Percentiles rank a stretch among this genome's conserved stretches.
Conservation (phyloP, 306 rosid species). For the Calophaca sinica region DNA sequence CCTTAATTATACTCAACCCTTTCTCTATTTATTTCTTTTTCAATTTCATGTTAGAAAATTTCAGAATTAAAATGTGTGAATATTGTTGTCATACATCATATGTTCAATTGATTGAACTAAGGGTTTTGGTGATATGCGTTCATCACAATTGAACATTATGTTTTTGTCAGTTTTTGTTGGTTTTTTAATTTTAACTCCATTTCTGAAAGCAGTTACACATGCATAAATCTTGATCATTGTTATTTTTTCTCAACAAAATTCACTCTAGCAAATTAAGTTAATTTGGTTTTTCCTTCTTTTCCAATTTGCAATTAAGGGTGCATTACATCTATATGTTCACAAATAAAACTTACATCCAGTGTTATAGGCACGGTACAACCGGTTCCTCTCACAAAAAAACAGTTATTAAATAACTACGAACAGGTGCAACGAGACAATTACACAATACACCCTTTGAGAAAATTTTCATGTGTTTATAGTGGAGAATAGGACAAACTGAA, state of each 20-base stretch:
- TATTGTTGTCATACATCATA: neutral
- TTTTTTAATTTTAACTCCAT: neutral
- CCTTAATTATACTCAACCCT: neutral
- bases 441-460: no score
- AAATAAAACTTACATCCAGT: no score
- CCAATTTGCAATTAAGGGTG: neutral
- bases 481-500: no score
- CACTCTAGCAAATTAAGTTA: neutral
- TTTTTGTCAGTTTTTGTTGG: neutral
- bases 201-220: neutral
- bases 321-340: neutral
- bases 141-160: constrained; percentile 17
- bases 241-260: neutral
- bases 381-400: no score
- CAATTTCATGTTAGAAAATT: neutral
- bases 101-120: neutral
- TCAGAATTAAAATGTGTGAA: neutral
- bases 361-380: no score
- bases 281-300: neutral
- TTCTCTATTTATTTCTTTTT: neutral
- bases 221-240: neutral
- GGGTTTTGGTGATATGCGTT: neutral
- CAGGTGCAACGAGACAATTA: no score
- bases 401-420: no score
- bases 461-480: no score